These are phyloP conservation scores for Stemphylium beticola DNA, from an alignment of 2,329 filamentous ascomycete genomes.

Conservation along the genomic window DNA sequence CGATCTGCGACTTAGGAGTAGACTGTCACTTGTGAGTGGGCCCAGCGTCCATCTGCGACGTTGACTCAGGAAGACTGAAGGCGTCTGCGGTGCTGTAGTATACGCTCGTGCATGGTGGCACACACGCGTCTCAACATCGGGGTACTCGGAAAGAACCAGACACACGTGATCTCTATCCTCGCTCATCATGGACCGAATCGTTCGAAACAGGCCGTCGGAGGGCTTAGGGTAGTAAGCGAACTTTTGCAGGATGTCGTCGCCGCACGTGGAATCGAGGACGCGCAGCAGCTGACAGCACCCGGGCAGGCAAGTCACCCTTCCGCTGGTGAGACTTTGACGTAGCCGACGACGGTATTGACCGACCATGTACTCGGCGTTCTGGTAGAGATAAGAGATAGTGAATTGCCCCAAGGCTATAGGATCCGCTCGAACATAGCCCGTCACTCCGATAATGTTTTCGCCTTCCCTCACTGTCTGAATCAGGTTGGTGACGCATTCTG, in stretches of 20 bases:
- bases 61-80: slow-evolving; percentile 11
- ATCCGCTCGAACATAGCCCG: slow-evolving; percentile 6
- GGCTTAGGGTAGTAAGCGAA: slow-evolving; percentile 5
- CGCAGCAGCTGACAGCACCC: slow-evolving; percentile 8
- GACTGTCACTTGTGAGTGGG: slow-evolving; percentile 8
- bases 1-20: slow-evolving; percentile 4
- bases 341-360: slow-evolving; percentile 8
- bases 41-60: slow-evolving; percentile 10
- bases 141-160: slow-evolving; percentile 5
- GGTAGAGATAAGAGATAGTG: slow-evolving; percentile 3
- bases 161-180: slow-evolving; percentile 12
- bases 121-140: slow-evolving; percentile 4
- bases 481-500: background rate
- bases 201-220: slow-evolving; percentile 9
- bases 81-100: background rate
- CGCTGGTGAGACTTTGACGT: slow-evolving; percentile 8
- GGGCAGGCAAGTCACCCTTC: slow-evolving; percentile 8
- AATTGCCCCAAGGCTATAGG: background rate
- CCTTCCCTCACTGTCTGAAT: slow-evolving; percentile 9
- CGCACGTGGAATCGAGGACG: slow-evolving; percentile 1
- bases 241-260: slow-evolving; percentile 5
- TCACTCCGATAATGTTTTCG: slow-evolving; percentile 2
- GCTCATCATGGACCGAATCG: slow-evolving; percentile 8
- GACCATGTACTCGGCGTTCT: slow-evolving; percentile 11
- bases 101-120: slow-evolving; percentile 6